Percentiles rank a stretch among this genome's conserved stretches.
Evolutionary conservation across 352 stramenopile genomes (phyloP).

Genomic region (Pythium scleroteichum): DNA sequence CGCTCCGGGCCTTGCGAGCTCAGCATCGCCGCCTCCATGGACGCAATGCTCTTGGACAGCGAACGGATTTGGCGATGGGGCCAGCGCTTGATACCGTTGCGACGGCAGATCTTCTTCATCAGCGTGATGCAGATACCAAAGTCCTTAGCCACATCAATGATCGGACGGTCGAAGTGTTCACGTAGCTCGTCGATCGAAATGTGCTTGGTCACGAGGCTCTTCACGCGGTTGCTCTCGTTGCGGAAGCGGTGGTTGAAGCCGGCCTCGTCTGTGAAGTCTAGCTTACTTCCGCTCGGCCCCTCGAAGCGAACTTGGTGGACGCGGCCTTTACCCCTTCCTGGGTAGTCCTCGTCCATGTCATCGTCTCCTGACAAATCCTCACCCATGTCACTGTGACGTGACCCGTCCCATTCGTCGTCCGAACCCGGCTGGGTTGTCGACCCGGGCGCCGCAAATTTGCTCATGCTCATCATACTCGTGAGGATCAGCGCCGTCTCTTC

Average conservation of each 20-base stretch:
- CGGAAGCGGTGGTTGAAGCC: constrained; percentile 76
- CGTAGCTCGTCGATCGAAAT: constrained; percentile 87
- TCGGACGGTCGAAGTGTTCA: constrained; percentile 83
- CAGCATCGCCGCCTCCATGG: constrained; percentile 88
- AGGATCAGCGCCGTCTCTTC: constrained; percentile 88
- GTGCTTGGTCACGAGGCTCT: constrained; percentile 86
- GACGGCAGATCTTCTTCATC: constrained; percentile 82
- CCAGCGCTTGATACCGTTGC: constrained; percentile 74
- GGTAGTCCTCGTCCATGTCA: constrained; percentile 42
- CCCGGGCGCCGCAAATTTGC: constrained; percentile 31
- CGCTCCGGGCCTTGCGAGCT: constrained; percentile 74
- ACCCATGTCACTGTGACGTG: constrained; percentile 37
- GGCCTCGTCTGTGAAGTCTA: constrained; percentile 74
- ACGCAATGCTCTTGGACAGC: constrained; percentile 86
- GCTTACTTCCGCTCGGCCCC: constrained; percentile 63
- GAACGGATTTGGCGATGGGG: constrained; percentile 74
- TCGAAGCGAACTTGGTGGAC: constrained; percentile 80
- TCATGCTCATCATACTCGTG: constrained; percentile 80
- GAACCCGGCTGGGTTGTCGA: constrained; percentile 27
- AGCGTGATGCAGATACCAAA: constrained; percentile 91
- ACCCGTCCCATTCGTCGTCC: constrained; percentile 36
- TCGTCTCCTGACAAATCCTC: constrained; percentile 22
- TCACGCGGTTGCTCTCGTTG: constrained; percentile 87
- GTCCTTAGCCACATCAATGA: constrained; percentile 89
- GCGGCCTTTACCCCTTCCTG: constrained; percentile 39